Evolutionary conservation across 352 stramenopile genomes (phyloP).

Genomic region (Globisporangium recalcitrans): DNA sequence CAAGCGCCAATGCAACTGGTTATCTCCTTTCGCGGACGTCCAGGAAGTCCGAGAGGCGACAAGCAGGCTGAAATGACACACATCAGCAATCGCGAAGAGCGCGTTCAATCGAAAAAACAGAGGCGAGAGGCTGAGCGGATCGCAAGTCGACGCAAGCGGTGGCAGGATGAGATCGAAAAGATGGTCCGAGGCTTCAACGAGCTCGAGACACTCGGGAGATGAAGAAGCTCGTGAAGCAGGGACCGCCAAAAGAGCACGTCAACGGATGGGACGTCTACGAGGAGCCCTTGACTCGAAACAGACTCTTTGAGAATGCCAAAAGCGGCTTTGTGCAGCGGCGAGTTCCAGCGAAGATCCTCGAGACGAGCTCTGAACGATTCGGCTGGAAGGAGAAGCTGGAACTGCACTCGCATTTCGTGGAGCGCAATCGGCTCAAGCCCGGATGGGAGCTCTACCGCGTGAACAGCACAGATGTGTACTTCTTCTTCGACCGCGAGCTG

Average conservation of each 20-base stretch:
- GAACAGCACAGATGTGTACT: conserved; percentile 53
- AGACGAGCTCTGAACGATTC: conserved; percentile 28
- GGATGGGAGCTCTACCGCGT: conserved; percentile 63
- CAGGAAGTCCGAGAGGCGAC: conserved; percentile 53
- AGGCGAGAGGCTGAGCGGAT: conserved; percentile 32
- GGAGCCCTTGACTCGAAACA: conserved; percentile 53
- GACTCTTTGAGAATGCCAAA: conserved; percentile 50
- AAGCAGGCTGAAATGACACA: conserved; percentile 23
- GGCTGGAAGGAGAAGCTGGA: conserved; percentile 69
- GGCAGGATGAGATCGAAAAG: conserved; percentile 38
- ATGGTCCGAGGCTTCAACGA: conserved; percentile 46
- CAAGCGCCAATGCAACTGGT: conserved; percentile 38
- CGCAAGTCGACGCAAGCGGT: conserved; percentile 24
- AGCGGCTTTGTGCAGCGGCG: conserved; percentile 66
- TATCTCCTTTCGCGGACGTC: conserved; percentile 41
- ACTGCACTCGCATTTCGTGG: conserved; percentile 39
- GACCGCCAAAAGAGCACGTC: conserved; percentile 10
- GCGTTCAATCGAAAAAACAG: conserved; percentile 24
- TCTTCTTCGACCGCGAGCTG: conserved; percentile 63
- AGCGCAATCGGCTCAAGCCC: conserved; percentile 36
- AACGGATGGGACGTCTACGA: conserved; percentile 45
- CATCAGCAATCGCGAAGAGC: conserved; percentile 26
- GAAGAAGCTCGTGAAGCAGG: conserved; percentile 30
- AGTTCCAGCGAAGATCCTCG: conserved; percentile 37
- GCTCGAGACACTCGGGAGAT: conserved; percentile 41